These are phyloP conservation scores for Drechslerella stenobrocha DNA, from an alignment of 2,329 filamentous ascomycete species.

Conservation along the genomic window DNA sequence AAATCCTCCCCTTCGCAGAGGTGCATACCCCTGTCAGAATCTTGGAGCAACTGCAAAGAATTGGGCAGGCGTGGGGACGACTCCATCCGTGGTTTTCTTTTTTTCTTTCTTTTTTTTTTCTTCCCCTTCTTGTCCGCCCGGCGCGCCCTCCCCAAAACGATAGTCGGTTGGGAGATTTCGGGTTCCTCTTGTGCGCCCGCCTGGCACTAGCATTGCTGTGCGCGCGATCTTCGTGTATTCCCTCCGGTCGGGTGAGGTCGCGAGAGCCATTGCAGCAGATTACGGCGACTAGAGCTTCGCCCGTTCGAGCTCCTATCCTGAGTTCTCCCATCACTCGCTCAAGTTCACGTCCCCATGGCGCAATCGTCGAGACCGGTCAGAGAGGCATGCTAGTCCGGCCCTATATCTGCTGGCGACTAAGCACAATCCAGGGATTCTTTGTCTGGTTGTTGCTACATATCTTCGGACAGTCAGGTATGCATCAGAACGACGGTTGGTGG, in stretches of 20 bases:
- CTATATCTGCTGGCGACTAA: conserved; percentile 31
- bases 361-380: conserved; percentile 20
- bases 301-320: conserved; percentile 18
- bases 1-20: conserved; percentile 47
- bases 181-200: conserved; percentile 21
- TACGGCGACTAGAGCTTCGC: conserved; percentile 33
- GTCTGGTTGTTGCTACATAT: conserved; percentile 30
- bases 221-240: conserved; percentile 31
- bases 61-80: conserved; percentile 49
- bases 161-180: conserved; percentile 21
- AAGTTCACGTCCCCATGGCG: conserved; percentile 46
- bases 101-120: conserved; percentile 26
- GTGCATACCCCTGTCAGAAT: conserved; percentile 48
- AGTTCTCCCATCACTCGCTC: conserved; percentile 5
- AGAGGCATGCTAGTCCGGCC: conserved; percentile 20
- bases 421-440: conserved; percentile 40
- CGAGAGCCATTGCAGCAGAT: conserved; percentile 23
- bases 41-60: conserved; percentile 44
- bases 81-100: conserved; percentile 8
- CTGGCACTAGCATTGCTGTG: conserved; percentile 5
- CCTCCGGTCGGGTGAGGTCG: conserved; percentile 22
- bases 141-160: conserved; percentile 30
- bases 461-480: conserved; percentile 10
- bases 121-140: conserved; percentile 11
- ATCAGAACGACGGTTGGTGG: conserved; percentile 22